phyloP scores from a whole-genome alignment of 371 early-diverging fungal genomes.

The Basidiobolus meristosporus region DNA sequence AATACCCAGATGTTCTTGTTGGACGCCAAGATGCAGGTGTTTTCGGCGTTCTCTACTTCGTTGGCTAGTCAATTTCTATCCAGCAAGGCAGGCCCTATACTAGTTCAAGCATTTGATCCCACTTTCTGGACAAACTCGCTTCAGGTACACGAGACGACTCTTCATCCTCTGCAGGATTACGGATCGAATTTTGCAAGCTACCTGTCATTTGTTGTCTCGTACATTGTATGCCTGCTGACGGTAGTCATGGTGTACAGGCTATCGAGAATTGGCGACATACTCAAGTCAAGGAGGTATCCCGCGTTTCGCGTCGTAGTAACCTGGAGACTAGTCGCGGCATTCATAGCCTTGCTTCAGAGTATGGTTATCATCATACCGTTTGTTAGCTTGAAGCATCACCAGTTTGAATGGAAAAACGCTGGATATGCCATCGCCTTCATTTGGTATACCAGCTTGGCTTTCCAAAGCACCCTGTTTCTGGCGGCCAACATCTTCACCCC shows the following conservation, averaged over 20 bases:
- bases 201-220: slow-evolving; percentile 9
- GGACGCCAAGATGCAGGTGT: too few relatives aligned
- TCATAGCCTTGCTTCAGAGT: too few relatives aligned
- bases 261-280: too few relatives aligned
- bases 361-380: too few relatives aligned
- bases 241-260: slow-evolving; percentile 7
- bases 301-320: too few relatives aligned
- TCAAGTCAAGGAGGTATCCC: too few relatives aligned
- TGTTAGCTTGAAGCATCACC: slow-evolving; percentile 5
- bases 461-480: slow-evolving; percentile 9
- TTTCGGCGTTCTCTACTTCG: too few relatives aligned
- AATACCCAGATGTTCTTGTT: slow-evolving; percentile 10
- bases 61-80: too few relatives aligned
- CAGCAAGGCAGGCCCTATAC: too few relatives aligned
- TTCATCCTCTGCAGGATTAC: slow-evolving; percentile 11
- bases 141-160: slow-evolving; percentile 6
- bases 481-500: slow-evolving; percentile 8
- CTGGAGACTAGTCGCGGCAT: too few relatives aligned
- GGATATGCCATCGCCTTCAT: slow-evolving; percentile 11
- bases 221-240: slow-evolving; percentile 10
- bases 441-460: slow-evolving; percentile 9
- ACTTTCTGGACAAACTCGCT: slow-evolving; percentile 8
- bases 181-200: slow-evolving; percentile 13
- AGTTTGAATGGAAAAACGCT: slow-evolving; percentile 7
- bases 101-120: slow-evolving; percentile 5